These are phyloP conservation scores for Mycena rosella DNA, from an alignment of 768 basidiomycete species.

Conservation along the genomic window DNA sequence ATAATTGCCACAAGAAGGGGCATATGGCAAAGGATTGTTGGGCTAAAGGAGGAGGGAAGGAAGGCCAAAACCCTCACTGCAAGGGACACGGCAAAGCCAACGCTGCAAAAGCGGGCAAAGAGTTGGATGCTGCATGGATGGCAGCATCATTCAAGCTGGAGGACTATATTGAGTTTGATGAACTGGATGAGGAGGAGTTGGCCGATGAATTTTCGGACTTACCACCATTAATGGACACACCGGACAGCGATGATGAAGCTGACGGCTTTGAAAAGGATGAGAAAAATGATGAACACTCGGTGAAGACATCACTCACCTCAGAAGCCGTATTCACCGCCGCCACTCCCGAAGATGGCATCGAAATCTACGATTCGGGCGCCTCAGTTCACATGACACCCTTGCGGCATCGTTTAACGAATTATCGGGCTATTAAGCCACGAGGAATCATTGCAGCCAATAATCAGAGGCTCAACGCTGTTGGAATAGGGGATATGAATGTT, in stretches of 20 bases:
- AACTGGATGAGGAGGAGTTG: constrained; percentile 1
- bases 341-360: constrained; percentile 23
- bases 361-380: constrained; percentile 53
- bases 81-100: too few species aligned
- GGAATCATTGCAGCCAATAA: constrained; percentile 48
- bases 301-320: too few species aligned
- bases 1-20: too few species aligned
- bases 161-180: background rate
- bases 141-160: too few species aligned
- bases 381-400: constrained; percentile 51
- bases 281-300: too few species aligned
- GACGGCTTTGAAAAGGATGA: background rate
- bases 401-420: constrained; percentile 46
- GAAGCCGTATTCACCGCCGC: background rate
- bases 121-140: too few species aligned
- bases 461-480: constrained; percentile 42
- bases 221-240: constrained; percentile 1
- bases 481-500: constrained; percentile 47
- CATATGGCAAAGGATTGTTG: too few species aligned
- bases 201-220: background rate
- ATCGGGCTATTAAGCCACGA: constrained; percentile 38
- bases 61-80: constrained; percentile 28
- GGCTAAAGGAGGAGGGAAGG: constrained; percentile 22
- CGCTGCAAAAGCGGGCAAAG: background rate
- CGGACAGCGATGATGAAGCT: background rate